These are phyloP conservation scores for Penicillium vulpinum DNA, from an alignment of 2,329 filamentous ascomycete genomes.

Conservation along the genomic window DNA sequence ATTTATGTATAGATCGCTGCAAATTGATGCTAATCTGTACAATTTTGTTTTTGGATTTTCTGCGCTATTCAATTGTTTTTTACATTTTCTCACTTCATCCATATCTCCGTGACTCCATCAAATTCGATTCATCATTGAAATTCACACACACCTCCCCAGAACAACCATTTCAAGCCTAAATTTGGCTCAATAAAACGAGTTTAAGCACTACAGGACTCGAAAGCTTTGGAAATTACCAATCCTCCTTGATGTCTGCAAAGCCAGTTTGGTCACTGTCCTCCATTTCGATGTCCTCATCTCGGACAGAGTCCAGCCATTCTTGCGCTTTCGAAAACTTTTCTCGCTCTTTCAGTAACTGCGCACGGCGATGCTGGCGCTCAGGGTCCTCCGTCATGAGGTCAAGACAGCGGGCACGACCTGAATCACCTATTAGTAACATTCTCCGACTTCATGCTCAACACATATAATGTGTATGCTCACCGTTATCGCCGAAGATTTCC, in stretches of 20 bases:
- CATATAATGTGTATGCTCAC: slow-evolving; percentile 20
- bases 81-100: neutral
- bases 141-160: too few relatives aligned
- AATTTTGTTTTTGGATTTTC: neutral
- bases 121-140: neutral
- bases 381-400: slow-evolving; percentile 42
- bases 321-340: slow-evolving; percentile 38
- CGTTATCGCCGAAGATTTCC: slow-evolving; percentile 32
- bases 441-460: neutral
- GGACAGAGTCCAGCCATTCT: slow-evolving; percentile 28
- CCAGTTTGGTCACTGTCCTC: neutral
- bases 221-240: neutral
- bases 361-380: slow-evolving; percentile 35
- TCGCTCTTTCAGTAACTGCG: slow-evolving; percentile 31
- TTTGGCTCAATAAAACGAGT: neutral
- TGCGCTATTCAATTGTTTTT: neutral
- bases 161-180: neutral
- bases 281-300: slow-evolving; percentile 6
- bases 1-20: neutral
- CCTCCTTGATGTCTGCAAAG: neutral
- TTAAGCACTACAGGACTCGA: neutral
- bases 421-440: neutral
- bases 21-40: neutral
- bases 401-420: slow-evolving; percentile 37
- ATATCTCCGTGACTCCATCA: neutral